Base-by-base conservation (phyloP, 352 stramenopile species). In the Globisporangium nunn region DNA sequence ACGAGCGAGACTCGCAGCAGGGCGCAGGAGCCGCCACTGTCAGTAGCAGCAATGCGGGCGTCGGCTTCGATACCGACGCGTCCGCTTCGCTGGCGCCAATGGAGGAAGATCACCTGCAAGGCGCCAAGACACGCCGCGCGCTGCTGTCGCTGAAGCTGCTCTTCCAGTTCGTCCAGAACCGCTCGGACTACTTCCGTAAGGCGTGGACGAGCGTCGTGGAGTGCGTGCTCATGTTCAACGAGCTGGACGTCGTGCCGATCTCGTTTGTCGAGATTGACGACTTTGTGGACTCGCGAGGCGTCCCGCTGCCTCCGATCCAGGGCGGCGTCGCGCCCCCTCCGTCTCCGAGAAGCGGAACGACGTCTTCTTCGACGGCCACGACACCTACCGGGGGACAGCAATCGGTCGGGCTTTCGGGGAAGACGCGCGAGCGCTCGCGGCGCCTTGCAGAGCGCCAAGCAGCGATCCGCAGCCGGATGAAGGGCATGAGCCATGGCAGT, bases 181-280 rank as follows among this genome's bases (percentile, higher is more conserved):
- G 82, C 39, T 82, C 72, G 37, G 85, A 88, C 58, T 82, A 69
- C 43, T 87, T 95, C 55, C 73, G 74, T 51, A 89, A 91, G 55
- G 83, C 81, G 1, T 95, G 85, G 85, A 70, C 75, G 12, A 88
- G 75, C 31, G 79, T 95, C 5, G 72, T 93, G 41, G 85, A 95
- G 56, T 93, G 83, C 49, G 72, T 93, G 57, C 70, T 95, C 31
- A 89, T 93, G 78, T 93, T 95, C 56, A 95, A 95, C 58, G 84
- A 93, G 63, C 61, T 95, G 18, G 85, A 95, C 51, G 82, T 87
- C 0, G 74, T 91, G 28, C 85, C 85, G 15, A 90, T 78, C 3
- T 93, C 85, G 17, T 62, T 95, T n/a, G 83, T 92, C 40, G 85
- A 95, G 67, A 93, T 93, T 58, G 85, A 95, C 54, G 85, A 94